Evolutionary conservation across 768 basidiomycete genomes (phyloP).

Genomic region (Porpolomopsis calyptriformis): DNA sequence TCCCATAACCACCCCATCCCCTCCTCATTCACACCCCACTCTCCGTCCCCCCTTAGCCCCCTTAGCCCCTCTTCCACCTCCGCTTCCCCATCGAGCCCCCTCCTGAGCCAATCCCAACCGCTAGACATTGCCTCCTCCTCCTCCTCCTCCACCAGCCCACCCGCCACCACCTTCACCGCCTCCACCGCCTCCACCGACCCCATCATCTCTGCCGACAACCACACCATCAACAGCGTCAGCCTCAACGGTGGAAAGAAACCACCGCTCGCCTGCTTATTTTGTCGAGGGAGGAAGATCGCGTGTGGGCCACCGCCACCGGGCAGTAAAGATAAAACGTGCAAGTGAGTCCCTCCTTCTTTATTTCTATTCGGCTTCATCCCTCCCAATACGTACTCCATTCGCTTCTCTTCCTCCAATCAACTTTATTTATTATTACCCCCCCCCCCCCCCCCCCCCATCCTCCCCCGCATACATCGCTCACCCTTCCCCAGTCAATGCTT

Average conservation of each 20-base stretch:
- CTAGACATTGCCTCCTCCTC: not conserved
- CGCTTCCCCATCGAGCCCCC: not conserved
- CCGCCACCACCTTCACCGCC: not conserved
- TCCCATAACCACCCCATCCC: no score
- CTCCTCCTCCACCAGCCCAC: conserved; percentile 5
- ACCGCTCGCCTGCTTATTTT: conserved; percentile 53
- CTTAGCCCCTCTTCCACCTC: not conserved
- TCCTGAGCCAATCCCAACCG: not conserved
- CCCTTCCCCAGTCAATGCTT: conserved; percentile 51
- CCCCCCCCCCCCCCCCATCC: not conserved
- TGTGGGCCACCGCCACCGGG: conserved; percentile 49
- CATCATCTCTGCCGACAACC: conserved; percentile 20
- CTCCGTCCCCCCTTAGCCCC: not conserved
- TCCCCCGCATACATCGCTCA: not conserved
- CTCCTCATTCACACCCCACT: no score
- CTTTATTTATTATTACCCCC: conserved; percentile 6
- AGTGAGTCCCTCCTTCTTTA: conserved; percentile 31
- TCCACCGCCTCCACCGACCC: conserved; percentile 14
- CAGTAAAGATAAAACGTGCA: conserved; percentile 50
- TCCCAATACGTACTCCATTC: not conserved
- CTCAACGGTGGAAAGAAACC: conserved; percentile 38
- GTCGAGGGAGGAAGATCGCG: conserved; percentile 58
- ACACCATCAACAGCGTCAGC: conserved; percentile 12
- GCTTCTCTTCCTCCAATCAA: not conserved
- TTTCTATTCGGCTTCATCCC: conserved; percentile 4